Percentiles rank a stretch among this genome's conserved stretches.
These are phyloP conservation scores for Tetracentron sinense DNA, from an alignment of 164 flowering plant genomes.

Conservation along the genomic window DNA sequence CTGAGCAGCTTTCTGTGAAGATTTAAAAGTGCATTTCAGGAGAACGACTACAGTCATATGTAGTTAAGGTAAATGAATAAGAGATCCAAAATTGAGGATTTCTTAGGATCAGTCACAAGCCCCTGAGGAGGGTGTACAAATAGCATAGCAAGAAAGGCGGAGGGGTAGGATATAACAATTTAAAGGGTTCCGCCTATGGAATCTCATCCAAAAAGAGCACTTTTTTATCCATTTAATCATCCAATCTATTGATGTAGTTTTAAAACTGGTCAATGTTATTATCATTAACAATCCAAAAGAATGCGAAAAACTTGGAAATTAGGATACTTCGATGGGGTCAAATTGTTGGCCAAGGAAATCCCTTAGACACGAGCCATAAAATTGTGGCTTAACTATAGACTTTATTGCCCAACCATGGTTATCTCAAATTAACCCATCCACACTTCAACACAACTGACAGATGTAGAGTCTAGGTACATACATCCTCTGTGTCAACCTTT, in stretches of 20 bases:
- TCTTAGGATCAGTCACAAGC: neutral
- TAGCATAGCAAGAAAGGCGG: neutral
- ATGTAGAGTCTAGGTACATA: conserved; percentile 29
- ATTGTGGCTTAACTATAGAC: no score
- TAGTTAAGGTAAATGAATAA: neutral
- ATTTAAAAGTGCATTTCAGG: conserved; percentile 13
- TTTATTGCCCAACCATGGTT: neutral
- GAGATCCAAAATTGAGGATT: neutral
- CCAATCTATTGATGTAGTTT: no score
- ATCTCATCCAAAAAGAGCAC: no score
- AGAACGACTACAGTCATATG: neutral
- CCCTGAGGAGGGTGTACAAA: neutral
- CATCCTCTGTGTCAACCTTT: conserved; percentile 48
- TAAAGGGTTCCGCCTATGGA: no score
- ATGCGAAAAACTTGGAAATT: neutral
- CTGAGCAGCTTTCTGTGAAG: conserved; percentile 53
- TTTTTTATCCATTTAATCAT: no score
- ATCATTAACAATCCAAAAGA: no score
- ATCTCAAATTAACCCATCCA: neutral
- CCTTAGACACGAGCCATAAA: neutral
- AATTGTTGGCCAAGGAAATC: neutral
- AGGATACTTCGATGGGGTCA: neutral
- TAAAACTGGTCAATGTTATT: no score
- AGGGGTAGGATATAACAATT: neutral
- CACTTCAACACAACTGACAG: neutral